Evolutionary conservation across 371 early-diverging fungal species (phyloP).

Genomic region (Dinochytrium kinnereticum): DNA sequence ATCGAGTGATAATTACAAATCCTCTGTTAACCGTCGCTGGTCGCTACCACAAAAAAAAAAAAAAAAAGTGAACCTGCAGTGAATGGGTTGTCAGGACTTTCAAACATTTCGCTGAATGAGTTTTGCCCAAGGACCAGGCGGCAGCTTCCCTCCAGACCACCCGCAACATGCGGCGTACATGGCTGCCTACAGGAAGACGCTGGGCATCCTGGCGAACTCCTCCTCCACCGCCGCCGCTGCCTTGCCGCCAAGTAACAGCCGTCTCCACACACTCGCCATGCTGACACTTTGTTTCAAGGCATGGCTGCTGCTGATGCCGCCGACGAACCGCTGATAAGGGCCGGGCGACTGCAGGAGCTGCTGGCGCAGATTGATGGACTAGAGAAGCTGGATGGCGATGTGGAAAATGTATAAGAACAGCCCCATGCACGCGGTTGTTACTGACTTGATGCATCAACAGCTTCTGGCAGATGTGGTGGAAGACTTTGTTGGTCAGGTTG

Average conservation of each 20-base stretch:
- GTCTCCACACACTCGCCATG: too few relatives aligned
- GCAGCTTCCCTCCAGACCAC: neutral
- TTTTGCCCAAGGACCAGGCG: too few relatives aligned
- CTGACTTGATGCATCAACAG: neutral
- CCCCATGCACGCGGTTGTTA: neutral
- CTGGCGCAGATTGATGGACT: neutral
- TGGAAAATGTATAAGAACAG: neutral
- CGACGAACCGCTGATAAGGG: neutral
- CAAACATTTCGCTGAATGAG: too few relatives aligned
- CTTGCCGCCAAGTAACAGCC: too few relatives aligned
- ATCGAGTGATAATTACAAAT: too few relatives aligned
- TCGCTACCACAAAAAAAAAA: too few relatives aligned
- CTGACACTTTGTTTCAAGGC: neutral
- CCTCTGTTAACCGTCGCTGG: too few relatives aligned
- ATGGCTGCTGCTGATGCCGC: neutral
- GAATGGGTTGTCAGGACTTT: too few relatives aligned
- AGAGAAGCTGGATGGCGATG: constrained; percentile 5
- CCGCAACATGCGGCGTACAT: neutral
- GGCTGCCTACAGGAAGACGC: neutral
- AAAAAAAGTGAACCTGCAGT: too few relatives aligned
- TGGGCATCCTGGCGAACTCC: neutral
- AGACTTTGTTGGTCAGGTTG: neutral
- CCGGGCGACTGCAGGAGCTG: neutral
- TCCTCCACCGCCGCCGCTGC: too few relatives aligned
- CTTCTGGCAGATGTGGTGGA: neutral